Percentiles rank a stretch among this genome's conserved stretches.
Conservation (phyloP, 2,329 filamentous ascomycete genomes). For the Fusarium sp. region DNA sequence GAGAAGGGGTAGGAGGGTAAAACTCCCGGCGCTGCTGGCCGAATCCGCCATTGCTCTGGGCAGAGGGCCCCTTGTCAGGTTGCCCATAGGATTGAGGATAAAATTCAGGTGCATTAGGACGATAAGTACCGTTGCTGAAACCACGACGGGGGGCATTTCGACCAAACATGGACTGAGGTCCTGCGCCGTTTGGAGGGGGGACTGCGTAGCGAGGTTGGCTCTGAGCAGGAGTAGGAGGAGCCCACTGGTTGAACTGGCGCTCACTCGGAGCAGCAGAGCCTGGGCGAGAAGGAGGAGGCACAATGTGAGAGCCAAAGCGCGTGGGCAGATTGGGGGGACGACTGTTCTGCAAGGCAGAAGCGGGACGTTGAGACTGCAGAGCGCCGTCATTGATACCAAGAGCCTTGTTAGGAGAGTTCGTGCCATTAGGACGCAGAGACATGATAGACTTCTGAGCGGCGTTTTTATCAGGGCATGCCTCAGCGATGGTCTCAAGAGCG, state of each 20-base stretch:
- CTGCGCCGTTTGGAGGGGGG: constrained; percentile 14
- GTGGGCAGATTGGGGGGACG: constrained; percentile 37
- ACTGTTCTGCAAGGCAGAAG: constrained; percentile 41
- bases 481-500: constrained; percentile 47
- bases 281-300: constrained; percentile 45
- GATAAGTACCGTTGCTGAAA: constrained; percentile 45
- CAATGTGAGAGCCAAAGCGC: constrained; percentile 46
- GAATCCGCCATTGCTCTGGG: constrained; percentile 34
- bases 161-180: constrained; percentile 18
- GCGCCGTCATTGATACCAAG: constrained; percentile 24
- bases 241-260: constrained; percentile 40
- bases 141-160: constrained; percentile 43
- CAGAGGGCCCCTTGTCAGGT: constrained; percentile 32
- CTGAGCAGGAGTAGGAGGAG: constrained; percentile 28
- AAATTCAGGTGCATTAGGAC: constrained; percentile 48
- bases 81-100: constrained; percentile 42
- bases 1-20: constrained; percentile 46
- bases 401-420: constrained; percentile 27
- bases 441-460: constrained; percentile 42
- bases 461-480: constrained; percentile 43
- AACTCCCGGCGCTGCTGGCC: constrained; percentile 38
- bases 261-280: constrained; percentile 41
- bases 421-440: constrained; percentile 35
- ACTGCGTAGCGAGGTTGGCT: constrained; percentile 32
- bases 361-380: constrained; percentile 32